Percentiles rank a stretch among this genome's conserved stretches.
These are phyloP conservation scores for Moesziomyces globuligerus DNA, from an alignment of 1,284 basidiomycete genomes.

Conservation along the genomic window DNA sequence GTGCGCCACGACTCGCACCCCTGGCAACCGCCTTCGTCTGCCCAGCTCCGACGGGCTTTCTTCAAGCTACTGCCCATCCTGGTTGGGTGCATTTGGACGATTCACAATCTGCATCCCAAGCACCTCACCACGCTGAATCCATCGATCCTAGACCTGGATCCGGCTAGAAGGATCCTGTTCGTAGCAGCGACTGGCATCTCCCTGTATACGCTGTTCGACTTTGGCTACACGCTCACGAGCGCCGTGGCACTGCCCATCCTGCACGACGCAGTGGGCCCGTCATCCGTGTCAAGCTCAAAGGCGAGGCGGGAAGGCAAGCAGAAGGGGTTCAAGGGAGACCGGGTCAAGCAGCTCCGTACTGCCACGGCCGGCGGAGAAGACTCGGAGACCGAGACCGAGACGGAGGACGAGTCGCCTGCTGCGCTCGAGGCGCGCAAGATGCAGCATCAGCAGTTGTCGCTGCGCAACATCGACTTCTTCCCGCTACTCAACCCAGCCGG, in stretches of 20 bases:
- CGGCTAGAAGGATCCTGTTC: constrained; percentile 21
- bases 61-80: constrained; percentile 45
- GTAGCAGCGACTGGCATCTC: constrained; percentile 50
- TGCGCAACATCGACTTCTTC: constrained; percentile 55
- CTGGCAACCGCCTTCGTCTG: constrained; percentile 46
- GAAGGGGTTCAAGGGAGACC: neutral
- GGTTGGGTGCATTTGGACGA: constrained; percentile 23
- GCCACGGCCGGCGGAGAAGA: constrained; percentile 9
- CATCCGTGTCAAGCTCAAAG: neutral
- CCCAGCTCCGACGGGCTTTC: constrained; percentile 39
- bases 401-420: constrained; percentile 29
- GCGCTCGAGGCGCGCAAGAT: constrained; percentile 7
- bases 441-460: constrained; percentile 31
- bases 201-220: constrained; percentile 52
- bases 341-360: constrained; percentile 8
- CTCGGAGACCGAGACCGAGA: constrained; percentile 31
- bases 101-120: constrained; percentile 35
- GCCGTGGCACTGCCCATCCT: constrained; percentile 44
- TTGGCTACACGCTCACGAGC: constrained; percentile 51
- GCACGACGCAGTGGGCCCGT: constrained; percentile 16
- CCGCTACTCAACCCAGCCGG: constrained; percentile 49
- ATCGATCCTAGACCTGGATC: constrained; percentile 34
- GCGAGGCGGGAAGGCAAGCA: neutral
- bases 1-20: constrained; percentile 51
- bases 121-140: constrained; percentile 28